A percentile compares a stretch with the other conserved stretches of the same genome.
Conservation (phyloP, 2,329 filamentous ascomycete genomes). For the Dryadomyces quercivorus region DNA sequence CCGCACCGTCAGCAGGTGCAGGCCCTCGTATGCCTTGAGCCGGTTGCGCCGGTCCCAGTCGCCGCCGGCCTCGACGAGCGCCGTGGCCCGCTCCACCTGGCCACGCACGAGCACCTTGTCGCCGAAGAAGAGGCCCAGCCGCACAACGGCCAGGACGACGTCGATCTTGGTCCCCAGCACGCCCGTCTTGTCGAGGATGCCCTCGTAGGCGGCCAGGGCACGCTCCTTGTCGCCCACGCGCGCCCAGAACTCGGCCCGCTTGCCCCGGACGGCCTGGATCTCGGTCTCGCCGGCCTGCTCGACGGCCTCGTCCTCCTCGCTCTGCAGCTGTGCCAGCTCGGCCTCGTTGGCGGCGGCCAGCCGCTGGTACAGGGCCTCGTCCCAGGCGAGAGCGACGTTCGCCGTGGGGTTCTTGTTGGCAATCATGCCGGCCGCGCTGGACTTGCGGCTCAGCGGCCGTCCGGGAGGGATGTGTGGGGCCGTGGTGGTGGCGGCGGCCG, state of each 20-base stretch:
- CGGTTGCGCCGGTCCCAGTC: conserved; percentile 98
- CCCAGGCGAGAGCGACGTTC: conserved; percentile 69
- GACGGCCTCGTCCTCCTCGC: conserved; percentile 84
- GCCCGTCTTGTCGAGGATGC: conserved; percentile 91
- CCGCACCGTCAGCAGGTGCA: conserved; percentile 84
- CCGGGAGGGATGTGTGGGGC: conserved; percentile 13
- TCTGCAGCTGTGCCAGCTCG: conserved; percentile 65
- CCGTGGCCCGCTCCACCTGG: conserved; percentile 78
- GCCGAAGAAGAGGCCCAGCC: conserved; percentile 89
- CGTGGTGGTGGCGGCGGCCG: neutral
- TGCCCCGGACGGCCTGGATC: conserved; percentile 81
- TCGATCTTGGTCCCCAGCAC: conserved; percentile 96
- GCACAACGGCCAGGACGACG: conserved; percentile 89
- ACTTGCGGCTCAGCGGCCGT: conserved; percentile 54
- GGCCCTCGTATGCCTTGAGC: conserved; percentile 94
- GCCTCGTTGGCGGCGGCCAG: conserved; percentile 66
- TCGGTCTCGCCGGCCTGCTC: conserved; percentile 97
- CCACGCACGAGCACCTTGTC: conserved; percentile 90
- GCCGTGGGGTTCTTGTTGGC: conserved; percentile 55
- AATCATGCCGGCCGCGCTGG: conserved; percentile 61
- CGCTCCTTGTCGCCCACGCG: conserved; percentile 97
- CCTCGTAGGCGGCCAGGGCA: conserved; percentile 84
- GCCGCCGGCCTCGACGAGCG: conserved; percentile 84
- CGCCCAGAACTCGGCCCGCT: conserved; percentile 93
- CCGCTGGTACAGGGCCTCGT: conserved; percentile 73